A percentile compares a stretch with the other conserved stretches of the same genome.
These are phyloP conservation scores for Sparassis latifolia DNA, from an alignment of 1,284 basidiomycete species.

Conservation along the genomic window DNA sequence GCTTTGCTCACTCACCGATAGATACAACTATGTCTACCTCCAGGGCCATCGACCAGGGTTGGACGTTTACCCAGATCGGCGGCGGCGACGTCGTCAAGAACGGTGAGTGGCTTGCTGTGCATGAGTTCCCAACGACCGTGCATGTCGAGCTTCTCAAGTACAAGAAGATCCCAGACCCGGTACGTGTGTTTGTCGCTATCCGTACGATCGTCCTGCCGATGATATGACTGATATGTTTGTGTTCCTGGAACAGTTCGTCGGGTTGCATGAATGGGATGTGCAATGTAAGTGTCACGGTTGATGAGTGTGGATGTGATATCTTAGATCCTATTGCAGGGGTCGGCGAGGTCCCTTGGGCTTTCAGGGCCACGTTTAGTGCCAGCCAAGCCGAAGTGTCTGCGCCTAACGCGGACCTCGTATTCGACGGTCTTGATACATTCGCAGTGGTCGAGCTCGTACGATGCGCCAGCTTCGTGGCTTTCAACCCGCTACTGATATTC, in stretches of 20 bases:
- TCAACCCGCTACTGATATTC: background rate
- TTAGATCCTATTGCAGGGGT: conserved; percentile 51
- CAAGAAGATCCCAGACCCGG: conserved; percentile 76
- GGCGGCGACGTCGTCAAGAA: conserved; percentile 52
- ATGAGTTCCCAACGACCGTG: conserved; percentile 73
- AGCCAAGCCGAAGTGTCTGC: conserved; percentile 39
- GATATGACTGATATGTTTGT: background rate
- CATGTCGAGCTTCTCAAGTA: conserved; percentile 77
- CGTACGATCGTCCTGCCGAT: background rate
- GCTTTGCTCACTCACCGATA: too few relatives aligned
- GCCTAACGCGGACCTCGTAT: conserved; percentile 64
- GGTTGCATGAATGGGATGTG: conserved; percentile 80
- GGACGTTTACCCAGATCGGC: conserved; percentile 63
- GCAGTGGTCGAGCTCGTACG: conserved; percentile 63
- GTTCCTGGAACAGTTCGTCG: conserved; percentile 47
- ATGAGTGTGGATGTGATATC: background rate
- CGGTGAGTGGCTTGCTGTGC: conserved; percentile 60
- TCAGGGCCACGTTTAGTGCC: conserved; percentile 63
- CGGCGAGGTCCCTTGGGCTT: conserved; percentile 82
- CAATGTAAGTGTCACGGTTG: conserved; percentile 51
- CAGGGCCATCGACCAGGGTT: conserved; percentile 34
- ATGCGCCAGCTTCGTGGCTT: conserved; percentile 1
- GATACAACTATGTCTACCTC: conserved; percentile 7
- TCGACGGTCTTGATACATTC: conserved; percentile 88
- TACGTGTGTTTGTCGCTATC: conserved; percentile 26